A percentile compares a stretch with the other conserved stretches of the same genome.
phyloP scores from a whole-genome alignment of 306 rosid species.

The Argentina anserina region DNA sequence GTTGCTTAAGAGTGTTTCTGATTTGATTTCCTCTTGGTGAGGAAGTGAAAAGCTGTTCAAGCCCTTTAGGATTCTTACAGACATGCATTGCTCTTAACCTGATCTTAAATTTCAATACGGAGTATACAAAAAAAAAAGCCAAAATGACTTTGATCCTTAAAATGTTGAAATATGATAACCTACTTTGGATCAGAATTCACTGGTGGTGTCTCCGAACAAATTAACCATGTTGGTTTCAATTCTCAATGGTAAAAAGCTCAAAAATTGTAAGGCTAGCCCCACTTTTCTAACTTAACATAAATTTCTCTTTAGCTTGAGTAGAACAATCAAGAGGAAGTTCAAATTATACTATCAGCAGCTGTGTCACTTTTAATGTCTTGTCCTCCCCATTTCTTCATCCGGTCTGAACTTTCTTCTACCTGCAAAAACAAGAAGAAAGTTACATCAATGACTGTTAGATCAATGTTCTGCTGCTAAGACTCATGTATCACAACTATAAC shows the following conservation, averaged over 20 bases:
- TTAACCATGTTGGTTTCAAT: background rate
- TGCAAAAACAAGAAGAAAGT: slow-evolving; percentile 8
- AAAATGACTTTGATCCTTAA: background rate
- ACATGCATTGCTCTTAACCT: background rate
- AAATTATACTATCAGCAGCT: slow-evolving; percentile 1
- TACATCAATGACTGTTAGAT: background rate
- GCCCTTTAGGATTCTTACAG: background rate
- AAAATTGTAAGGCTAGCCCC: background rate
- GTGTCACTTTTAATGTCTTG: slow-evolving; percentile 22
- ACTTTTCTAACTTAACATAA: background rate
- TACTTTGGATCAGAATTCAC: background rate
- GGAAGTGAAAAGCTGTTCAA: background rate
- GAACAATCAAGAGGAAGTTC: slow-evolving; percentile 4
- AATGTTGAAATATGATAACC: background rate
- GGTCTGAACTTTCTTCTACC: slow-evolving; percentile 44
- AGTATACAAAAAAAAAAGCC: background rate
- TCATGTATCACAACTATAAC: background rate
- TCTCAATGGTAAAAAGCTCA: background rate
- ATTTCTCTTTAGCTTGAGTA: background rate
- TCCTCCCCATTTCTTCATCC: slow-evolving; percentile 55
- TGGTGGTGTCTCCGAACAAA: background rate
- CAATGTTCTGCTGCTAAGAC: background rate
- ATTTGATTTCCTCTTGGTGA: background rate
- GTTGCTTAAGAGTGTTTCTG: background rate
- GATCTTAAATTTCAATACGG: background rate